Evolutionary conservation across 192 early-diverging fungal genomes (phyloP), one percentile per base, ranked within the genome.

Genomic region (Coemansia sp.): DNA sequence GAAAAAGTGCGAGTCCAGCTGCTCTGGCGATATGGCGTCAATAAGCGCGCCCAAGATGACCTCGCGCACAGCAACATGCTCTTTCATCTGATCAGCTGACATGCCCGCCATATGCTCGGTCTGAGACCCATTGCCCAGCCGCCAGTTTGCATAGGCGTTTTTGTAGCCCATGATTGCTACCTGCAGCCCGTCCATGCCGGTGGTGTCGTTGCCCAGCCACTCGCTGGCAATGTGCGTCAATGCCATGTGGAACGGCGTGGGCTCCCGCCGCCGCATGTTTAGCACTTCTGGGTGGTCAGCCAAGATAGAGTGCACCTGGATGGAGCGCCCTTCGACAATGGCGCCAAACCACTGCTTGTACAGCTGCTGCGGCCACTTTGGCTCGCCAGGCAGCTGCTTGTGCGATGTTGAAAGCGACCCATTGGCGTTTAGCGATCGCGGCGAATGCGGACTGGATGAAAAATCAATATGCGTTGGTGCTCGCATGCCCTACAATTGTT

Each of bases 141-240:
- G 60, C 76, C 76, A 79, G 61, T 72, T 64, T 8, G 76, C 76
- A 28, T 79, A 79, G 0, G 76, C 76, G 52, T 79, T 79, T 41
- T 79, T 79, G 59, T 72, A 77, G 3, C 67, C 73, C 74, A 81
- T 77, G 17, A 81, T 72, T 31, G 79, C 74, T 11, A 81, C 66
- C 51, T 81, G 79, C 36, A 81, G 60, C n/a, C 69, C 79, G 23
- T 81, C 79, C 79, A 81, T 81, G 18, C 70, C 70, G 5, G 79
- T 59, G 12, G 79, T 81, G 58, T 81, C 79, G 48, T 73, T 76
- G 2, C 79, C 79, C 3, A 81, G 66, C 62, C 60, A 81, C 18
- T 66, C 64, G 47, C 65, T 73, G 30, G 79, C 79, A 36, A 72
- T 69, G 6, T 60, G 66, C 5, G 70, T 66, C 39, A 81, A 62